These are phyloP conservation scores for Neurospora tetraspora DNA, from an alignment of 495 filamentous ascomycete species.

Conservation along the genomic window DNA sequence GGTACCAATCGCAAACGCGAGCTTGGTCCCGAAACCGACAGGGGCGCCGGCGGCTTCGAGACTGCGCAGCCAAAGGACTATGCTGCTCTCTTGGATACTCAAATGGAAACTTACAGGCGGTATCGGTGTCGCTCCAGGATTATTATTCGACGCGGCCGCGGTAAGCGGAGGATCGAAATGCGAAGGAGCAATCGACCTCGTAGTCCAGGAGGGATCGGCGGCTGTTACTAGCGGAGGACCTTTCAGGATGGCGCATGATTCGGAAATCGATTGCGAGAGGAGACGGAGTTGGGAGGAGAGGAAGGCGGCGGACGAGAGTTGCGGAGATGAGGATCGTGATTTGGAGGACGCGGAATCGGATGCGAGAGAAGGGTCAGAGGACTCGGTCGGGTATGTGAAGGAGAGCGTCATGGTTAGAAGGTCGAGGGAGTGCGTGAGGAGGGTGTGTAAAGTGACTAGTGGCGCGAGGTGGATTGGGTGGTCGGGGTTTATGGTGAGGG, in stretches of 20 bases:
- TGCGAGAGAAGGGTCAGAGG: slow-evolving; percentile 25
- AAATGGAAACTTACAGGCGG: slow-evolving; percentile 60
- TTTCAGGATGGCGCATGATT: slow-evolving; percentile 52
- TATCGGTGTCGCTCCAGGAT: slow-evolving; percentile 27
- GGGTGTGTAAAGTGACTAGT: slow-evolving; percentile 55
- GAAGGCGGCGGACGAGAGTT: slow-evolving; percentile 33
- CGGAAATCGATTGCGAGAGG: slow-evolving; percentile 62
- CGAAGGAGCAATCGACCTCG: slow-evolving; percentile 23
- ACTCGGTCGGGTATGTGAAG: slow-evolving; percentile 30
- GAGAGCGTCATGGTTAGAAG: slow-evolving; percentile 66
- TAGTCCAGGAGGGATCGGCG: slow-evolving; percentile 28
- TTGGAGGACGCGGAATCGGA: slow-evolving; percentile 29
- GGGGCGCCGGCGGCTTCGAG: slow-evolving; percentile 53
- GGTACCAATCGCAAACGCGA: slow-evolving; percentile 47
- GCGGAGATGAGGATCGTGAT: slow-evolving; percentile 16
- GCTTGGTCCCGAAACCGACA: slow-evolving; percentile 37
- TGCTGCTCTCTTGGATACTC: slow-evolving; percentile 62
- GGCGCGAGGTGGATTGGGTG: slow-evolving; percentile 55
- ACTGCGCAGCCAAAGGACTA: slow-evolving; percentile 70
- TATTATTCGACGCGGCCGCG: slow-evolving; percentile 12
- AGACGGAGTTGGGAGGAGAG: slow-evolving; percentile 72
- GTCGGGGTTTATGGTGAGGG: slow-evolving; percentile 38
- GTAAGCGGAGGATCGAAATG: slow-evolving; percentile 34
- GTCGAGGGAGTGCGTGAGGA: slow-evolving; percentile 71
- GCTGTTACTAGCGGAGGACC: slow-evolving; percentile 35